Conservation (phyloP, 495 filamentous ascomycete species). For the Penicillium bovifimosum region DNA sequence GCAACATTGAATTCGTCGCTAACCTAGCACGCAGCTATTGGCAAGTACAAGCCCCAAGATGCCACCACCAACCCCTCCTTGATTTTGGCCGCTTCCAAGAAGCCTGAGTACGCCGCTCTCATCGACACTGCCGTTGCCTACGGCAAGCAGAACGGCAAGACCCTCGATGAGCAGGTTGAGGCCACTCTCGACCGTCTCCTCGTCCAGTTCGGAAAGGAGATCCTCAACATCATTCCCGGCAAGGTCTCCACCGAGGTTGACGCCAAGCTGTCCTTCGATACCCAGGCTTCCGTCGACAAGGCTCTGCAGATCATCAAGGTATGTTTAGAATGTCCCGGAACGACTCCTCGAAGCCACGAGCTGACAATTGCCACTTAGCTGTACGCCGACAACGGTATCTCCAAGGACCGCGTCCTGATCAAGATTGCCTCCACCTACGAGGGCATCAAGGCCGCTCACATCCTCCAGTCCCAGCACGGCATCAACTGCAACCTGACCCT, state of each 20-base stretch:
- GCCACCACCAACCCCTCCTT: conserved; percentile 98
- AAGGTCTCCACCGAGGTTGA: conserved; percentile 99
- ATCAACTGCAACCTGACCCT: conserved; percentile 99
- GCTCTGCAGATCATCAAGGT: conserved; percentile 96
- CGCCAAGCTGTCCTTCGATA: conserved; percentile 93
- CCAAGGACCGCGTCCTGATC: conserved; percentile 78
- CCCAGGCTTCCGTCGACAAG: conserved; percentile 86
- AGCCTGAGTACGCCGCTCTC: conserved; percentile 88
- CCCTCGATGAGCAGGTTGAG: conserved; percentile 71
- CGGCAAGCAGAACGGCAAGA: conserved; percentile 67
- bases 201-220: conserved; percentile 96
- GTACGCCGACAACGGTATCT: conserved; percentile 85
- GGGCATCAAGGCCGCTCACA: conserved; percentile 95
- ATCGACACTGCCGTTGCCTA: conserved; percentile 82
- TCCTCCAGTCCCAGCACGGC: conserved; percentile 85
- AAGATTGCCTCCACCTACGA: conserved; percentile 67
- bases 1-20: background rate
- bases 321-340: conserved; percentile 21
- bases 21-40: conserved; percentile 66
- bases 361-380: conserved; percentile 49
- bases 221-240: conserved; percentile 92
- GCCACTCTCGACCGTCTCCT: conserved; percentile 85
- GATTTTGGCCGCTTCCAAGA: conserved; percentile 97
- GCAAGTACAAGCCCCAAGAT: conserved; percentile 99
- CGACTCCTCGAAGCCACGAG: background rate